Evolutionary conservation across 257 asterid species (phyloP).

Genomic region (Nicotiana undulata): DNA sequence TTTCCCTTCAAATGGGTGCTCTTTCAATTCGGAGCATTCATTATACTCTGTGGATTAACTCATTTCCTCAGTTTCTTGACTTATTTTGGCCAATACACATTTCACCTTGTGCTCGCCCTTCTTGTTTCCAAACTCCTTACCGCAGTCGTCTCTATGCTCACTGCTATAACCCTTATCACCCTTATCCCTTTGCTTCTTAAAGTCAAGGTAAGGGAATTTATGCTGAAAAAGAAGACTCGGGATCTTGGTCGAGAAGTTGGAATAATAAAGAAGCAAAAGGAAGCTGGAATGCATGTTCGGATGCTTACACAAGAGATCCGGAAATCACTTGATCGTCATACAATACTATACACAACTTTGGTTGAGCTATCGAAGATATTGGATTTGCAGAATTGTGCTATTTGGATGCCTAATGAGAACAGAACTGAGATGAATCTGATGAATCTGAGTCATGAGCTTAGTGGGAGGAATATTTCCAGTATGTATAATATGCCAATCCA

Average conservation of each 20-base stretch:
- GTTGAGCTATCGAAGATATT: conserved; percentile 82
- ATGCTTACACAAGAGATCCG: conserved; percentile 95
- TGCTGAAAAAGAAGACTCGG: conserved; percentile 73
- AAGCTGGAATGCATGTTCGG: conserved; percentile 78
- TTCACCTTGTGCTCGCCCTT: conserved; percentile 75
- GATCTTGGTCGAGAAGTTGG: conserved; percentile 89
- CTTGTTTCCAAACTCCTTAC: conserved; percentile 77
- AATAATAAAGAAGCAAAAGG: conserved; percentile 54
- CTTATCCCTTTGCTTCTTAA: conserved; percentile 77
- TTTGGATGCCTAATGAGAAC: conserved; percentile 85
- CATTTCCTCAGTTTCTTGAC: conserved; percentile 92
- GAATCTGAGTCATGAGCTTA: conserved; percentile 61
- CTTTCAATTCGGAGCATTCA: conserved; percentile 74
- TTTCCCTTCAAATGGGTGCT: conserved; percentile 94
- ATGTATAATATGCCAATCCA: conserved; percentile 29
- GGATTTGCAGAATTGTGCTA: conserved; percentile 68
- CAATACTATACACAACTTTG: conserved; percentile 69
- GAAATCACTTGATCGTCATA: conserved; percentile 84
- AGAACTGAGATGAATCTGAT: conserved; percentile 66
- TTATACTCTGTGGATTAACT: conserved; percentile 91
- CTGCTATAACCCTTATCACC: conserved; percentile 69
- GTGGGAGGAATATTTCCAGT: conserved; percentile 33
- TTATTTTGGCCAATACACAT: conserved; percentile 76
- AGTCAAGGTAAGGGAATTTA: conserved; percentile 67
- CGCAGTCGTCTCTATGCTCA: conserved; percentile 78